Base-by-base conservation (phyloP, 225 moss, liverwort and hornwort genomes). In the Bryum argenteum region DNA sequence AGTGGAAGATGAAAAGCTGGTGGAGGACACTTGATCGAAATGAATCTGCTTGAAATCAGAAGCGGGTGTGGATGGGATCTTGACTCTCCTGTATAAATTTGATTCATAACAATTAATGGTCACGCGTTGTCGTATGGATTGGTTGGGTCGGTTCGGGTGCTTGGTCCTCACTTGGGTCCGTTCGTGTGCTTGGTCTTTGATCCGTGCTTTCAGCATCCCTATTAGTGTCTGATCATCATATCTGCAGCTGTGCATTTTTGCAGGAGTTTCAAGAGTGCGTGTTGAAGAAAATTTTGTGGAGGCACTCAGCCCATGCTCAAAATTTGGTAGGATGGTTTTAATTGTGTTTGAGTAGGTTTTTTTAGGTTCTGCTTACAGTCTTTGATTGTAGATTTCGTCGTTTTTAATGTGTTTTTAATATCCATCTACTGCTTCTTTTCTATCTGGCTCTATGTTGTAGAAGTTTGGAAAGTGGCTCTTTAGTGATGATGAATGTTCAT, bases 211-310 rank as follows among this genome's bases (percentile, higher is more conserved):
- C 33, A 33, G 33, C 33, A 14, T 67, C 41, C 15, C 33, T 54
- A 41, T 15, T 40, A 15, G 65, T 69, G 54, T 19, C 13, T 59
- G 96, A 98, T 98, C 97, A 98, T 82, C 97, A 98, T 74, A 85
- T 98, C 65, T 98, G 94, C 84, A 94, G 97, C 77, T 89, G 94
- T 61, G 83, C 91, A 72, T 89, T 10, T 98, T 94, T 75, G 89
- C 90, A 62, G 91, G 89, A 71, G 94, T 98, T 58, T 80, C 91
- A 42, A 92, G 97, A 71, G 84, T 98, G 58, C 89, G 94, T 40
- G 94, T 88, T 18, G 97, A 98, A 85, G 94, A 94, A 61, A 94
- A 98, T 78, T 98, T 98, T 73, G 94, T 94, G 57, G 97, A 98
- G 75, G 94, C 91, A 80, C 92, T 92, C 17, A 94, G 97, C 69